phyloP scores from a whole-genome alignment of 768 basidiomycete genomes.

The Kwoniella sp. region DNA sequence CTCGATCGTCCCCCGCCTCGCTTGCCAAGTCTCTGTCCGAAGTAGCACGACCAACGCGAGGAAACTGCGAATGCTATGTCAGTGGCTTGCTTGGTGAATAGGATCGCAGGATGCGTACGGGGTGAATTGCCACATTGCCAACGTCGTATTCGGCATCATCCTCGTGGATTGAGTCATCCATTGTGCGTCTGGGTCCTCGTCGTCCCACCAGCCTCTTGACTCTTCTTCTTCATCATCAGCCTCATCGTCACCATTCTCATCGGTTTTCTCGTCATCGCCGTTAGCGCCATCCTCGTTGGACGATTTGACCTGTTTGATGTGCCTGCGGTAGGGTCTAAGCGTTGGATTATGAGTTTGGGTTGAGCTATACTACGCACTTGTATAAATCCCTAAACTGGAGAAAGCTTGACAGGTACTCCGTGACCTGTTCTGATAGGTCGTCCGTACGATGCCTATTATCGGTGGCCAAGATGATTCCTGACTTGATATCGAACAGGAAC shows the following conservation, averaged over 20 bases:
- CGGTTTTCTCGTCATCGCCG: constrained; percentile 3
- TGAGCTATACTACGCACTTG: constrained; percentile 65
- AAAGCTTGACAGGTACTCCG: constrained; percentile 83
- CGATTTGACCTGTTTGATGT: not conserved
- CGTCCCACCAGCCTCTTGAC: constrained; percentile 41
- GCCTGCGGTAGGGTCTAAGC: too few relatives aligned
- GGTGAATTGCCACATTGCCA: constrained; percentile 49
- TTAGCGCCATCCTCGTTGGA: not conserved
- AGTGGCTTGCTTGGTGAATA: not conserved
- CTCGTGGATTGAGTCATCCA: constrained; percentile 43
- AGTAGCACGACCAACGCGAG: constrained; percentile 42
- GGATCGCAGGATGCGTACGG: too few relatives aligned
- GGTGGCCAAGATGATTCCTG: constrained; percentile 85
- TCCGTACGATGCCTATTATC: constrained; percentile 57
- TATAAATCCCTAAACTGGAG: constrained; percentile 81
- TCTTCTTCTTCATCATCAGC: constrained; percentile 19
- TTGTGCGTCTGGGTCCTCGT: constrained; percentile 37
- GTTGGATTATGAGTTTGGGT: too few relatives aligned
- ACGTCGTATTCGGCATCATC: constrained; percentile 41
- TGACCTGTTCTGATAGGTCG: constrained; percentile 81
- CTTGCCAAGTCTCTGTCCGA: constrained; percentile 42
- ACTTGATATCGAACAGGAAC: constrained; percentile 81
- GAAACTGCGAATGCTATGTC: constrained; percentile 17
- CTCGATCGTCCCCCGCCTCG: constrained; percentile 46
- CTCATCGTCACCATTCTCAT: constrained; percentile 7